Base-by-base conservation (phyloP, 768 basidiomycete genomes). In the Coprinellus micaceus region DNA sequence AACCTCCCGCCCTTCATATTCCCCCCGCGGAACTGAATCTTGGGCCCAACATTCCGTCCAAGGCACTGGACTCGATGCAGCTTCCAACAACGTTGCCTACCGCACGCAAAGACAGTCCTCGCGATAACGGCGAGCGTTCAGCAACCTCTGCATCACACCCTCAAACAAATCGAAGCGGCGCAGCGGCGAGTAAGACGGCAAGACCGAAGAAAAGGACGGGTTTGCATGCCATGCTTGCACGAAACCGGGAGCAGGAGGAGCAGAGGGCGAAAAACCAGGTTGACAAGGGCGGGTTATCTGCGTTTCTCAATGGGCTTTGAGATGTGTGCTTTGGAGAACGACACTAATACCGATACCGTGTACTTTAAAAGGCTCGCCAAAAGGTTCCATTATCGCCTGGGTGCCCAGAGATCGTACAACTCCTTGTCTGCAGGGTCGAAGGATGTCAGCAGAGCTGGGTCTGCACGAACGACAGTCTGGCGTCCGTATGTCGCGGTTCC, bases 351-450 rank as follows among this genome's bases (percentile, higher is more conserved):
- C 33, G 41, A 52, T 22, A 33, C 6, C 33, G 41, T 33, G 37
- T 25, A 43, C 22, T n/a, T 22, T 25, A 28, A 15, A 54, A 6
- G 39, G 12, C 17, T 19, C 13, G 13, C n/a, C 26, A 25, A 12
- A 24, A 5, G 6, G 9, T 13, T 13, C 30, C 3, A 36, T 64
- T 62, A 76, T 57, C 67, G 63, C 59, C 71, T 78, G 3, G 87
- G 85, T 26, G 76, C 86, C 90, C 91, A 92, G 10, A 91, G 75
- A 44, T 84, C 82, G 62, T 91, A 91, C 21, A 93, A 74, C 61
- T 90, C 86, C 71, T 78, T 84, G 70, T 93, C 91, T 22, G 79
- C 74, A 13, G 82, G 79, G 67, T 92, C 89, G 63, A 93, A 93
- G 60, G 82, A 87, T 30, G 88, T 88, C 54, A 83, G 66, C 40